phyloP scores from a whole-genome alignment of 257 asterid species.

The Rehmannia glutinosa region DNA sequence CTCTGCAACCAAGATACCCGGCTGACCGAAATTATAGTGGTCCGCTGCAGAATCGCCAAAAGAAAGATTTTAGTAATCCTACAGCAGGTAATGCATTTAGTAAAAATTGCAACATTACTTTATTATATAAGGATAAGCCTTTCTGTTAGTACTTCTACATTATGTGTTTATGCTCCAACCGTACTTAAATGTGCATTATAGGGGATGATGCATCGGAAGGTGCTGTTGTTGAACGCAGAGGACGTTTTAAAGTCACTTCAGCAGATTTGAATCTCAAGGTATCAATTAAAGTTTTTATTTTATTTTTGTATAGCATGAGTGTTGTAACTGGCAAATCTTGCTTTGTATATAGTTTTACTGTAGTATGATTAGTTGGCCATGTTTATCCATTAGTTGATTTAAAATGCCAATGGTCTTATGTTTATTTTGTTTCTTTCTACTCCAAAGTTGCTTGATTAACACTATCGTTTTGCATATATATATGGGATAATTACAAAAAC shows the following conservation, averaged over 20 bases:
- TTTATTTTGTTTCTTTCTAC: no score
- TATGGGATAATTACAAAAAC: no score
- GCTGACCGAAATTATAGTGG: constrained; percentile 75
- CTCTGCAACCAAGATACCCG: constrained; percentile 49
- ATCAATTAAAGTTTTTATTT: constrained; percentile 7
- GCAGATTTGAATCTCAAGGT: constrained; percentile 79
- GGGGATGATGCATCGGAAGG: constrained; percentile 82
- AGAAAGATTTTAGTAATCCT: constrained; percentile 53
- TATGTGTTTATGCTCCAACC: constrained; percentile 2
- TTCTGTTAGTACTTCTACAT: neutral
- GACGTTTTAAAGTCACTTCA: constrained; percentile 94
- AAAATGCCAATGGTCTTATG: neutral
- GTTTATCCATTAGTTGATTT: neutral
- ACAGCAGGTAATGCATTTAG: constrained; percentile 44
- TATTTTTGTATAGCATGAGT: neutral
- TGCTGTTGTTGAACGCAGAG: constrained; percentile 81
- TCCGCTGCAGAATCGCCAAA: constrained; percentile 74
- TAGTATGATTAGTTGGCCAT: neutral
- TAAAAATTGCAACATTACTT: neutral
- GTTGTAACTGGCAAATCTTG: neutral
- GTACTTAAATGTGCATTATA: constrained; percentile 25
- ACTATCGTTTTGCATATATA: no score
- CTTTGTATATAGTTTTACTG: neutral
- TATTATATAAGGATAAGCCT: neutral
- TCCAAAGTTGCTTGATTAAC: no score